A percentile compares a stretch with the other conserved stretches of the same genome.
phyloP scores from a whole-genome alignment of 495 filamentous ascomycete species.

The Hyaloscypha finlandica region DNA sequence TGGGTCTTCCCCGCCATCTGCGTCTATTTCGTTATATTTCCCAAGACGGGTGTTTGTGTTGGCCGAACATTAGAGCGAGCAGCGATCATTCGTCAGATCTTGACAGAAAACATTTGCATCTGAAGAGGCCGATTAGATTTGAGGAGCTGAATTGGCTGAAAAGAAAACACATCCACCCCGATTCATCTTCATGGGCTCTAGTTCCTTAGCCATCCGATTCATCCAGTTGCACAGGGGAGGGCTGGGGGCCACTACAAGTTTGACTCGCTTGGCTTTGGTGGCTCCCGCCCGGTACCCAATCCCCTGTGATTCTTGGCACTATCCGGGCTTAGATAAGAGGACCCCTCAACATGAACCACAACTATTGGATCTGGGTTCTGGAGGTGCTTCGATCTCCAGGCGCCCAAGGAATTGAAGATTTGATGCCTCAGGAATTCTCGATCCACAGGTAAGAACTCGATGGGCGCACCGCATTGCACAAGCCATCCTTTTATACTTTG shows the following conservation, averaged over 20 bases:
- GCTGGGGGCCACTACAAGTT: background rate
- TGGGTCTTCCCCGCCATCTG: background rate
- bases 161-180: background rate
- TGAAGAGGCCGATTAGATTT: background rate
- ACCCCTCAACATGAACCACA: background rate
- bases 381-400: background rate
- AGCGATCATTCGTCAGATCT: background rate
- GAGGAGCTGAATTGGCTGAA: background rate
- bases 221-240: background rate
- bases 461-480: background rate
- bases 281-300: background rate
- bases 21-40: background rate
- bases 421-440: background rate
- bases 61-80: no score
- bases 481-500: background rate
- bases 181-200: no score
- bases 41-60: no score
- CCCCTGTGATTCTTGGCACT: background rate
- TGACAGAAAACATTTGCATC: background rate
- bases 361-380: background rate
- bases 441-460: background rate
- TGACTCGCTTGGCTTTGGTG: background rate
- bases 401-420: background rate
- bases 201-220: no score
- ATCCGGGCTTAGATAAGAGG: background rate